Conservation (phyloP, 106 monocot species). For the Dendrobium officinale region DNA sequence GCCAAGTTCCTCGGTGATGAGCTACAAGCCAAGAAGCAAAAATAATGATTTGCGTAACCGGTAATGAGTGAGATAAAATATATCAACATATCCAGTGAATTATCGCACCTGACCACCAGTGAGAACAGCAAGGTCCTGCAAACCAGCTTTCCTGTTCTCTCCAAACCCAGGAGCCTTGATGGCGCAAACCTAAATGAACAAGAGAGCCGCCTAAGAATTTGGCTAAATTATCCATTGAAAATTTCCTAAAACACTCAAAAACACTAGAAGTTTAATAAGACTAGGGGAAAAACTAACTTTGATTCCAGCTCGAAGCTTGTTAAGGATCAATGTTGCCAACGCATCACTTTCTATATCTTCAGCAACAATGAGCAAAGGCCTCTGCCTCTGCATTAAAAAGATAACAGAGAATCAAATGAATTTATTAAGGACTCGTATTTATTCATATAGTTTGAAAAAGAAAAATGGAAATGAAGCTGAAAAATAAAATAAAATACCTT, state of each 20-base stretch:
- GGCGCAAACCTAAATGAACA: constrained; percentile 63
- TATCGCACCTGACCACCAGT: constrained; percentile 75
- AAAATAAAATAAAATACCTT: constrained; percentile 32
- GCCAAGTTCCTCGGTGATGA: constrained; percentile 96
- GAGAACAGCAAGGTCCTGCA: constrained; percentile 80
- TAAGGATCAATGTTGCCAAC: constrained; percentile 68
- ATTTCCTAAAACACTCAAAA: neutral
- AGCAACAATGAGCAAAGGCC: constrained; percentile 73
- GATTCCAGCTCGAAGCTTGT: constrained; percentile 88
- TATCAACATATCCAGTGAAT: neutral
- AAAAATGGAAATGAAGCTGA: neutral
- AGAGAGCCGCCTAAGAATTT: neutral
- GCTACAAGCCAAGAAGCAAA: constrained; percentile 21
- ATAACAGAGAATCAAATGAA: neutral
- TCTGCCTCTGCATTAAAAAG: constrained; percentile 59
- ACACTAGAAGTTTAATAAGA: neutral
- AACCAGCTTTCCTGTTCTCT: constrained; percentile 72
- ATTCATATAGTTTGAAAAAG: neutral
- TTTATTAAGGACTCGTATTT: neutral
- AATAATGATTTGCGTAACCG: neutral
- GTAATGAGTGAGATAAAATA: neutral
- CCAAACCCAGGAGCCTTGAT: constrained; percentile 96
- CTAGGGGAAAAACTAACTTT: constrained; percentile 25
- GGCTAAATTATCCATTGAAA: neutral
- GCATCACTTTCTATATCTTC: constrained; percentile 83